Conservation (phyloP, 805 yeast genomes). For the Limtongia smithiae region DNA sequence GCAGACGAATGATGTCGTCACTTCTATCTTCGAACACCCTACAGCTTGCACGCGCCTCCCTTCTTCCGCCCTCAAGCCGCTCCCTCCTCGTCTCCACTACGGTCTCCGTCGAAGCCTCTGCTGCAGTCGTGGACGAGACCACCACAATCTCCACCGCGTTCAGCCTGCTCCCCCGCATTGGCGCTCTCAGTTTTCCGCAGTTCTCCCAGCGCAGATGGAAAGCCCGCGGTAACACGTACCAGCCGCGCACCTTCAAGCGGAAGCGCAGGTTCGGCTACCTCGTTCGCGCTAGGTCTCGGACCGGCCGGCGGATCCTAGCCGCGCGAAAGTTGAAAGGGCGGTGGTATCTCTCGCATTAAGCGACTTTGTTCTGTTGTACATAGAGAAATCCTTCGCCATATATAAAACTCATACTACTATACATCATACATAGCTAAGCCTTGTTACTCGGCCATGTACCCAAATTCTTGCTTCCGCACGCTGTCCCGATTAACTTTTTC, state of each 20-base stretch:
- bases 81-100: constrained; percentile 2
- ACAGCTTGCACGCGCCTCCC: constrained; percentile 6
- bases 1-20: constrained; percentile 6
- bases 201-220: constrained; percentile 66
- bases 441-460: constrained; percentile 12
- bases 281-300: constrained; percentile 69
- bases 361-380: neutral
- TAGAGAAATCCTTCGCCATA: neutral
- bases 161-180: neutral
- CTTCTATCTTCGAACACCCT: constrained; percentile 1
- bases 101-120: neutral
- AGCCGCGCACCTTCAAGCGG: constrained; percentile 85
- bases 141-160: neutral
- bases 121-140: neutral
- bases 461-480: constrained; percentile 47
- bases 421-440: neutral
- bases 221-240: constrained; percentile 90
- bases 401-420: neutral
- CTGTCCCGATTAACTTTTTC: constrained; percentile 68
- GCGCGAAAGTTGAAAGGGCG: constrained; percentile 85
- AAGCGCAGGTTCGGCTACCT: constrained; percentile 88
- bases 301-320: constrained; percentile 73
- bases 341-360: constrained; percentile 82
- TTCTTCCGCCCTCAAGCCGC: neutral
- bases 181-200: constrained; percentile 7